Conservation (phyloP, 805 yeast genomes). For the Schizosaccharomyces lindneri region DNA sequence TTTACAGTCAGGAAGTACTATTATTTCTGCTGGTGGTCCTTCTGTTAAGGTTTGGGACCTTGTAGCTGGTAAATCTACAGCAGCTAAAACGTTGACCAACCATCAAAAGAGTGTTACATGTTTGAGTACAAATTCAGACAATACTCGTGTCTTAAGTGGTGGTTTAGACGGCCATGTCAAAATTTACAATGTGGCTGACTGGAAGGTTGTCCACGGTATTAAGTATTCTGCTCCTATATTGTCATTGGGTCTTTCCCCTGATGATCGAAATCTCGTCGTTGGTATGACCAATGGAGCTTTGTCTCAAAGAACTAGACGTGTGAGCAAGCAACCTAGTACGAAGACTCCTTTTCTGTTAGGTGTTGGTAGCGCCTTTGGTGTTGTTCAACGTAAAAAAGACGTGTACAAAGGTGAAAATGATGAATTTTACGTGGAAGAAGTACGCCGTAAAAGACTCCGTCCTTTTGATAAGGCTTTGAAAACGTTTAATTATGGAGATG, state of each 20-base stretch:
- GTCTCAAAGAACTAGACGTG: conserved; percentile 55
- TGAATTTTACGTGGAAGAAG: conserved; percentile 24
- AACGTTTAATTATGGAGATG: conserved; percentile 80
- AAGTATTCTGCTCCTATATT: conserved; percentile 20
- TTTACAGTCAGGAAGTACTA: conserved; percentile 39
- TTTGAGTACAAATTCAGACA: conserved; percentile 21
- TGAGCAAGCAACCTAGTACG: neutral
- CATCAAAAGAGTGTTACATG: conserved; percentile 88
- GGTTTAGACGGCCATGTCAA: conserved; percentile 94
- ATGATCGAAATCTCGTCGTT: conserved; percentile 66
- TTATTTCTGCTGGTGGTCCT: conserved; percentile 65
- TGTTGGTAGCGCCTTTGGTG: neutral
- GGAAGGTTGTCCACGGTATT: conserved; percentile 92
- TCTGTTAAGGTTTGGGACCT: conserved; percentile 79
- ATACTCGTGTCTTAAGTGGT: conserved; percentile 41
- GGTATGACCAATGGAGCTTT: conserved; percentile 78
- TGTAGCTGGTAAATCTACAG: conserved; percentile 34
- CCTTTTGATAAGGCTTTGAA: conserved; percentile 65
- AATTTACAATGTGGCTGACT: conserved; percentile 49
- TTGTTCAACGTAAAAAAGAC: neutral
- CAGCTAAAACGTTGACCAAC: conserved; percentile 46
- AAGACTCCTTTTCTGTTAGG: neutral
- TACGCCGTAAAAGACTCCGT: conserved; percentile 31
- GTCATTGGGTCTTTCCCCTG: conserved; percentile 20
- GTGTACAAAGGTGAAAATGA: neutral